Base-by-base conservation (phyloP, 192 early-diverging fungal genomes). In the Linnemannia exigua region DNA sequence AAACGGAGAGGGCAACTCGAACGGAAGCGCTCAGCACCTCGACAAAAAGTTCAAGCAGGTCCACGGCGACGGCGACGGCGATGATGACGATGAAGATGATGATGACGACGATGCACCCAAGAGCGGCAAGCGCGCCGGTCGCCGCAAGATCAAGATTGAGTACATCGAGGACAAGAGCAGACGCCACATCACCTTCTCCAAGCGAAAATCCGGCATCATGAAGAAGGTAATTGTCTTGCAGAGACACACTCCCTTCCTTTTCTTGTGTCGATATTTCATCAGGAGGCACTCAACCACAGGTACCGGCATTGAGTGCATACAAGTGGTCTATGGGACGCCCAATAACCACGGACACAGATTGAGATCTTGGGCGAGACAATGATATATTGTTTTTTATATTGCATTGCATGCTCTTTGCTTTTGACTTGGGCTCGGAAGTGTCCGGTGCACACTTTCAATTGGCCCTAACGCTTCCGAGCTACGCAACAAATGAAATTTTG, bases 201-300 rank as follows among this genome's bases (percentile, higher is more conserved):
- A 99, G 87, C 93, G 98, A 81, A 98, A 98, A 87, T 95, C 97
- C 19, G 98, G 98, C 61, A 97, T 99, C 80, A 98, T 99, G 98
- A 99, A 99, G 89, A 99, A 99, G 94, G 94, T 94, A 84, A 25
- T 67, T 33, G 41, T 9, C 15, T 19, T 11, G 54, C 54, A 61
- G 36, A 20, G 20, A 69, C 20, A 38, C 7, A 8, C 61, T 35
- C 61, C 17, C 15, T 50, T 63, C 28, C 31, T 25, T 11, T 2
- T 63, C 28, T 6, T 63, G 15, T 50, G 48, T 63, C 28, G 28
- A 31, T 12, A 63, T 31, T 14, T 38, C 67, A 22, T 14, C 37
- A 46, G 54, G 48, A 46, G 44, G 15, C 3, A 33, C 31, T 74
- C 48, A 46, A 28, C 38, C 35, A 31, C 28, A 0, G 28, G 37